Evolutionary conservation across 1,284 basidiomycete genomes (phyloP).

Genomic region (Fistulina hepatica): DNA sequence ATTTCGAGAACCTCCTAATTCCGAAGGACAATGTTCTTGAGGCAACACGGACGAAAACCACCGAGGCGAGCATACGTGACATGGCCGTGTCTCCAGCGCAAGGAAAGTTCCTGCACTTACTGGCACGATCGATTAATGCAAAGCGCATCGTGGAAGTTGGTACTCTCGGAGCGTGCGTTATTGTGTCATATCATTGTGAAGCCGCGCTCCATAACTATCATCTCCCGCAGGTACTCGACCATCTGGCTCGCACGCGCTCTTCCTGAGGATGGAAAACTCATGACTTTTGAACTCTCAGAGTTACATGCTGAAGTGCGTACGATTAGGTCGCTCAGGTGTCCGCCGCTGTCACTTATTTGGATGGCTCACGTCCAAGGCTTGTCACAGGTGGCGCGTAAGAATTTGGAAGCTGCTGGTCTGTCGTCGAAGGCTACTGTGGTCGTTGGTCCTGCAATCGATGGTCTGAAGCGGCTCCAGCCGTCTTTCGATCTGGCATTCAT

Average conservation of each 20-base stretch:
- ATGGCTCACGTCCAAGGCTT: too few relatives aligned
- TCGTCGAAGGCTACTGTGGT: conserved; percentile 36
- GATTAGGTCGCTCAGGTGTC: too few relatives aligned
- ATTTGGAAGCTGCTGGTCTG: conserved; percentile 38
- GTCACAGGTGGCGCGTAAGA: conserved; percentile 14
- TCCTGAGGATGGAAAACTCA: conserved; percentile 39
- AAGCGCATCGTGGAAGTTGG: conserved; percentile 50
- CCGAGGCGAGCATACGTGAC: conserved; percentile 34
- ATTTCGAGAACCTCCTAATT: too few relatives aligned
- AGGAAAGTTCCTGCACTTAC: conserved; percentile 45
- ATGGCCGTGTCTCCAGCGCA: conserved; percentile 45
- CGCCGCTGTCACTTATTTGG: too few relatives aligned
- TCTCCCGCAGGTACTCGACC: conserved; percentile 45
- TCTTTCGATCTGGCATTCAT: conserved; percentile 53
- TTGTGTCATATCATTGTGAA: conserved; percentile 4
- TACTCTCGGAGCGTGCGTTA: conserved; percentile 44
- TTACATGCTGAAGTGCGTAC: conserved; percentile 35
- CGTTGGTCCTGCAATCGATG: conserved; percentile 38
- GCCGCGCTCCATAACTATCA: neutral
- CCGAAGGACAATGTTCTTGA: conserved; percentile 34
- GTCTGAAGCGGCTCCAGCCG: conserved; percentile 32
- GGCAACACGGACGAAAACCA: conserved; percentile 30
- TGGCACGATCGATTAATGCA: conserved; percentile 35
- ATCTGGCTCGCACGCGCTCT: conserved; percentile 49
- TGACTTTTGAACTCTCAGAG: conserved; percentile 39